Base-by-base conservation (phyloP, 768 basidiomycete genomes). In the Phlebiopsis flavidoalba region DNA sequence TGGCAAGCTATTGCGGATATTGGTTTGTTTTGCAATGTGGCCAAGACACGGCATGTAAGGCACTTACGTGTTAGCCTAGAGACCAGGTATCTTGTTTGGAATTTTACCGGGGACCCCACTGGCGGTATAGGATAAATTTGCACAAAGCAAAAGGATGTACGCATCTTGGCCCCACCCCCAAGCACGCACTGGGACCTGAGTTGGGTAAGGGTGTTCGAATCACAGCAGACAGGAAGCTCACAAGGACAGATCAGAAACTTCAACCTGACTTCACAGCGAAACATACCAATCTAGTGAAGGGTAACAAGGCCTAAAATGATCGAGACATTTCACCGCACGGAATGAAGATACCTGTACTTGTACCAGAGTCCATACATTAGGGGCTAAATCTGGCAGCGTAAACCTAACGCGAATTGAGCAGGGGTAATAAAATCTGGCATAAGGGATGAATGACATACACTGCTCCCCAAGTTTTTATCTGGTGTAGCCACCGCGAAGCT, bases 301-400 rank as follows among this genome's bases (percentile, higher is more conserved):
- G n/a, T n/a, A n/a, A n/a, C n/a, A 98, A 4, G 88, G 85, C 33
- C 97, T 79, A 79, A 98, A 99, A 70, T 98, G 91, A 70, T 98
- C 96, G 64, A 99, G n/a, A 99, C 91, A 98, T 98, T 72, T 98
- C 96, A 11, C n/a, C n/a, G n/a, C n/a, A n/a, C n/a, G n/a, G n/a
- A n/a, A 94, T 98, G 76, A 98, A 98, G 77, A 98, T 98, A 98
- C 96, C 96, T n/a, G n/a, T n/a, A n/a, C n/a, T n/a, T n/a, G n/a
- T n/a, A 98, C 91, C 94, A 94, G 31, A 98, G 75, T 1, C 97
- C 96, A n/a, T 4, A 91, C 85, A 66, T 95, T 98, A 0, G 97
- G 96, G 8, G 93, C 95, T 63, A 98, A 74, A 70, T 97, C 95
- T 1, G 91, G 89, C 8, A 97, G 83, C 19, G 82, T 83, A 22